Evolutionary conservation across 2,329 filamentous ascomycete genomes (phyloP).

Genomic region (Exophiala oligosperma): DNA sequence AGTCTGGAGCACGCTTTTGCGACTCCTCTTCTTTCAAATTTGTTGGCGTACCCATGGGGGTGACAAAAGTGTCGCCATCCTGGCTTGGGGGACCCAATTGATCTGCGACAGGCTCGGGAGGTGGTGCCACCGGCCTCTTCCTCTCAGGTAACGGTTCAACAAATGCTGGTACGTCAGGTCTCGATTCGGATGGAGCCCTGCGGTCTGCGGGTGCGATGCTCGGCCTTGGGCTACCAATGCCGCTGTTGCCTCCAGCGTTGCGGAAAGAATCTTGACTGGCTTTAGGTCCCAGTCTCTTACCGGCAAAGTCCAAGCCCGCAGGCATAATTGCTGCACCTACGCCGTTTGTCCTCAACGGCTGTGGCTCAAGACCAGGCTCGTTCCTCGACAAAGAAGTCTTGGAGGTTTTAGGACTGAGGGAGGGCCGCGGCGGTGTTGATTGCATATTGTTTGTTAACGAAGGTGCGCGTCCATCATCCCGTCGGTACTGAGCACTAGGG

Average conservation of each 20-base stretch:
- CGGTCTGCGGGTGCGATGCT: conserved; percentile 18
- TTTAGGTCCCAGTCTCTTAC: conserved; percentile 12
- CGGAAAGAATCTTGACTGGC: conserved; percentile 13
- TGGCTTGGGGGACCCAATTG: conserved; percentile 34
- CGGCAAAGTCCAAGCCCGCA: conserved; percentile 3
- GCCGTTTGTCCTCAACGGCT: conserved; percentile 17
- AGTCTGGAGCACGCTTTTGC: conserved; percentile 10
- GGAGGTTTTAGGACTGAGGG: conserved; percentile 21
- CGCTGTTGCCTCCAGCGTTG: conserved; percentile 8
- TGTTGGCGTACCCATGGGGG: conserved; percentile 38
- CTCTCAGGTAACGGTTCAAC: conserved; percentile 17
- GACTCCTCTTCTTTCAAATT: conserved; percentile 33
- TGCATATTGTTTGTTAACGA: conserved; percentile 17
- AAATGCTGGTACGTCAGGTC: conserved; percentile 13
- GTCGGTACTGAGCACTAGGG: conserved; percentile 10
- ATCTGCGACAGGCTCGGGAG: conserved; percentile 21
- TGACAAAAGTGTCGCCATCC: conserved; percentile 34
- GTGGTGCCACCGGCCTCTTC: conserved; percentile 17
- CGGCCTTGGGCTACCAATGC: conserved; percentile 12
- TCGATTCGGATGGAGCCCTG: conserved; percentile 11
- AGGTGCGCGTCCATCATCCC: conserved; percentile 16
- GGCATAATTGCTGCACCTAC: conserved; percentile 3
- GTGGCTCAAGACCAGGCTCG: conserved; percentile 14
- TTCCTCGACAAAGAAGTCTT: conserved; percentile 17
- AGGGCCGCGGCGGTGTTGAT: conserved; percentile 15